Evolutionary conservation across 2,329 filamentous ascomycete genomes (phyloP).

Genomic region (Microcyclospora tardicrescens): DNA sequence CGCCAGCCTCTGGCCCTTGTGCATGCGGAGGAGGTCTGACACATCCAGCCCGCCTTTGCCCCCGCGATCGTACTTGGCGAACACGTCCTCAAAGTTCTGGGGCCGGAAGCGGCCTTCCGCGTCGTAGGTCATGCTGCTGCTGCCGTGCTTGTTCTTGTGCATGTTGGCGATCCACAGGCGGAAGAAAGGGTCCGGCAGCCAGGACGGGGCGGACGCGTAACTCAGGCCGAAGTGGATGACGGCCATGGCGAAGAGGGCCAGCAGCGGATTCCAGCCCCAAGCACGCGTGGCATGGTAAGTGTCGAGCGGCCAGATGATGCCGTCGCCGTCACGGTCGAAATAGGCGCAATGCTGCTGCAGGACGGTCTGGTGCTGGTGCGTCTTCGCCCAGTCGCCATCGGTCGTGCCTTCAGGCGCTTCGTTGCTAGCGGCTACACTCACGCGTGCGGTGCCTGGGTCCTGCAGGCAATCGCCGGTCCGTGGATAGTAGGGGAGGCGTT

Average conservation of each 20-base stretch:
- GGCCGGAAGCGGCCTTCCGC: conserved; percentile 34
- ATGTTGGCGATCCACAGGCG: conserved; percentile 29
- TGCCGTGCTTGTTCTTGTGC: conserved; percentile 33
- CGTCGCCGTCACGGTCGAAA: conserved; percentile 40
- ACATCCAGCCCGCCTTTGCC: conserved; percentile 28
- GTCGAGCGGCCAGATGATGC: conserved; percentile 41
- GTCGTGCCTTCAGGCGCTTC: conserved; percentile 31
- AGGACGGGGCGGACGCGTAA: conserved; percentile 33
- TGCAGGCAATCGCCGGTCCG: conserved; percentile 9
- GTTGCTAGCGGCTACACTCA: conserved; percentile 28
- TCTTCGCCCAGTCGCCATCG: conserved; percentile 24
- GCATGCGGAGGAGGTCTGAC: conserved; percentile 26
- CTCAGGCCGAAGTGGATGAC: conserved; percentile 39
- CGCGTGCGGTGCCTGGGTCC: conserved; percentile 28
- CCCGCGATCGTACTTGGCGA: conserved; percentile 31
- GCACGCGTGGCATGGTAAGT: conserved; percentile 36
- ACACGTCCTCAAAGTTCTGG: conserved; percentile 37
- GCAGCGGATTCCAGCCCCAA: conserved; percentile 33
- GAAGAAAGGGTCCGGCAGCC: conserved; percentile 34
- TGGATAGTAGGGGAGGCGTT: conserved; percentile 15
- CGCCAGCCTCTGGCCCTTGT: conserved; percentile 30
- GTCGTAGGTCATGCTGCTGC: conserved; percentile 32
- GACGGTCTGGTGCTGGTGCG: conserved; percentile 31
- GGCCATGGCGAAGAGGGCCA: conserved; percentile 32
- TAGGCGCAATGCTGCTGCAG: conserved; percentile 42